Percentiles rank a stretch among this genome's conserved stretches.
These are phyloP conservation scores for Fusarium haematococcum DNA, from an alignment of 2,329 filamentous ascomycete genomes.

Conservation along the genomic window DNA sequence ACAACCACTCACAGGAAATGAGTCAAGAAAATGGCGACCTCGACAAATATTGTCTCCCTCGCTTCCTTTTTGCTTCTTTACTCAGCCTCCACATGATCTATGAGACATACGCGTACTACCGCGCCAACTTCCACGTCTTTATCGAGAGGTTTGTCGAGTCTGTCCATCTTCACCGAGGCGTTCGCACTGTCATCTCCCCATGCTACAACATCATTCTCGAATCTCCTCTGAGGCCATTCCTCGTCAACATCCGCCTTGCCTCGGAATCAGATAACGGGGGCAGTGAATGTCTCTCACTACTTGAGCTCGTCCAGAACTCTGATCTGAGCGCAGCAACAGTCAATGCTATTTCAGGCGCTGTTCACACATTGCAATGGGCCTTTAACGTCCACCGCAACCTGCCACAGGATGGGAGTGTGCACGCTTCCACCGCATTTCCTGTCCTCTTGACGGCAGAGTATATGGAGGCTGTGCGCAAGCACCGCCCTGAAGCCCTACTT, in stretches of 20 bases:
- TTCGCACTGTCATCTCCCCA: slow-evolving; percentile 52
- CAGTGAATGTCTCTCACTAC: slow-evolving; percentile 43
- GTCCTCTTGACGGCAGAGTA: slow-evolving; percentile 49
- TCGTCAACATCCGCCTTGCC: slow-evolving; percentile 36
- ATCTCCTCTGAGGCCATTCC: slow-evolving; percentile 48
- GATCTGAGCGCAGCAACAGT: slow-evolving; percentile 45
- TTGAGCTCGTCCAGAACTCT: slow-evolving; percentile 48
- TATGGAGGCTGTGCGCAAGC: slow-evolving; percentile 49
- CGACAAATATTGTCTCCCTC: slow-evolving; percentile 50
- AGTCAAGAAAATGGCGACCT: slow-evolving; percentile 18
- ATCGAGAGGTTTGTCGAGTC: slow-evolving; percentile 57
- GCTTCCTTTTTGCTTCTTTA: slow-evolving; percentile 59
- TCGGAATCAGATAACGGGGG: slow-evolving; percentile 28
- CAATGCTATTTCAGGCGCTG: slow-evolving; percentile 46
- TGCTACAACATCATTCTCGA: slow-evolving; percentile 51
- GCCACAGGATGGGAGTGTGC: slow-evolving; percentile 36
- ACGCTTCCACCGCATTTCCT: slow-evolving; percentile 50
- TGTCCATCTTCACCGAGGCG: slow-evolving; percentile 56
- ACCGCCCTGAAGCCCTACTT: slow-evolving; percentile 57
- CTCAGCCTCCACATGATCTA: slow-evolving; percentile 61
- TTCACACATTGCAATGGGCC: slow-evolving; percentile 48
- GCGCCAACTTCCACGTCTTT: slow-evolving; percentile 52
- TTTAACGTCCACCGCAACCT: slow-evolving; percentile 49
- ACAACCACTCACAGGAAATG: slow-evolving; percentile 45
- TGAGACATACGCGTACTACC: slow-evolving; percentile 57